Base-by-base conservation (phyloP, 179 eudicot species). In the Beta lomatogona region DNA sequence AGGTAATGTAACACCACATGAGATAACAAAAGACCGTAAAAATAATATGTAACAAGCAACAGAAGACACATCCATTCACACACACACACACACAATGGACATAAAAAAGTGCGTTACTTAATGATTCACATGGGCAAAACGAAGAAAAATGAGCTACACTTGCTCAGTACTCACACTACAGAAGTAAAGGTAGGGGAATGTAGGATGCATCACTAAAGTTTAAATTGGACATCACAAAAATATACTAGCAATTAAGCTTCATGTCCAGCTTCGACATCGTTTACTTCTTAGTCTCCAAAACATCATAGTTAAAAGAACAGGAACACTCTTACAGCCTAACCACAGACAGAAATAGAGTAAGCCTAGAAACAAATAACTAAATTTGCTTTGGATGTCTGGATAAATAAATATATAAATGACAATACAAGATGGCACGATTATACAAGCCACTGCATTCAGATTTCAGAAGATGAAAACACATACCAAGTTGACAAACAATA, bases 401-500 rank as follows among this genome's bases (percentile, higher is more conserved):
- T 6, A 48, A 54, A 11, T 18, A 9, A 36, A 7, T 54, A 9
- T 9, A 36, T 18, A 2, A 48, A 41, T 36, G 41, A 36, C 21
- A 44, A 25, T 8, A n/a, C 52, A 78, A 31, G 10, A 61, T 25
- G 22, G 11, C 31, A 55, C 15, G 3, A n/a, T 28, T 19, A 22
- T 9, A 67, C 9, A 67, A 12, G 45, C 18, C 28, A 28, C 3
- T 28, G 44, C 7, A 44, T 19, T 8, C 73, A 45, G 1, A 69
- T 48, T 46, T 64, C 41, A 86, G 60, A 84, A 7, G 82, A 14
- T 60, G 59, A 44, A 71, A 25, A 1, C 41, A 52, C n/a, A 41
- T 16, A 78, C 60, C 9, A 77, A 54, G 11, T 54, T 9, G 50
- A 18, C 65, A 36, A 48, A 7, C 16, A 73, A 70, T 79, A 88